Percentiles rank a stretch among this genome's conserved stretches.
phyloP scores from a whole-genome alignment of 2,329 filamentous ascomycete species.

The Alternaria incomplexa region DNA sequence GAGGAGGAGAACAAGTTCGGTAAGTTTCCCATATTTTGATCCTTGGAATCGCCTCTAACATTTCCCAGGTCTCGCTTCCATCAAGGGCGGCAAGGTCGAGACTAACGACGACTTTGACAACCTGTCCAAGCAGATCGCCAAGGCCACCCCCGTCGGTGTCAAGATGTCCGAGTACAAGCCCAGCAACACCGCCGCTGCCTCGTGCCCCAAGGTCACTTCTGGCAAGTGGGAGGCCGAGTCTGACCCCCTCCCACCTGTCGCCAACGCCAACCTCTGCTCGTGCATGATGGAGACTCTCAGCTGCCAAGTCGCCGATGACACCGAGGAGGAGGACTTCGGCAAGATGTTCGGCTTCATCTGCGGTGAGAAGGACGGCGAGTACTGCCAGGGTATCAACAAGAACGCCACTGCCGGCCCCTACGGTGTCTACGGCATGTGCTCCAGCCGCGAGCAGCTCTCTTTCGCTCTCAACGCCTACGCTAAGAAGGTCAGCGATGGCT shows the following conservation, averaged over 20 bases:
- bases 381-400: constrained; percentile 71
- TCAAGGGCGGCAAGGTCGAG: constrained; percentile 63
- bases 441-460: constrained; percentile 70
- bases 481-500: constrained; percentile 61
- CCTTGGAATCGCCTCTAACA: constrained; percentile 8
- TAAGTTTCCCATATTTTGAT: constrained; percentile 45
- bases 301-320: constrained; percentile 67
- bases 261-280: constrained; percentile 77
- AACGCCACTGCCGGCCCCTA: constrained; percentile 73
- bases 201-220: constrained; percentile 71
- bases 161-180: constrained; percentile 72
- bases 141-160: constrained; percentile 70
- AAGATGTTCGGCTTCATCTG: constrained; percentile 78
- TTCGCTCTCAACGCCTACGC: constrained; percentile 75
- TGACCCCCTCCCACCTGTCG: constrained; percentile 76
- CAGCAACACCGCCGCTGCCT: constrained; percentile 69
- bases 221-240: constrained; percentile 71
- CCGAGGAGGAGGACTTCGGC: constrained; percentile 66
- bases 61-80: constrained; percentile 66
- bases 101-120: constrained; percentile 66
- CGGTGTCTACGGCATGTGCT: constrained; percentile 81
- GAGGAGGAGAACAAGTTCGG: constrained; percentile 90
- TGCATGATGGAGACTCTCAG: constrained; percentile 81
- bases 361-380: constrained; percentile 57
- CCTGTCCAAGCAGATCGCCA: constrained; percentile 71